A percentile compares a stretch with the other conserved stretches of the same genome.
These are phyloP conservation scores for Ophiostoma perfectum DNA, from an alignment of 2,329 filamentous ascomycete species.

Conservation along the genomic window DNA sequence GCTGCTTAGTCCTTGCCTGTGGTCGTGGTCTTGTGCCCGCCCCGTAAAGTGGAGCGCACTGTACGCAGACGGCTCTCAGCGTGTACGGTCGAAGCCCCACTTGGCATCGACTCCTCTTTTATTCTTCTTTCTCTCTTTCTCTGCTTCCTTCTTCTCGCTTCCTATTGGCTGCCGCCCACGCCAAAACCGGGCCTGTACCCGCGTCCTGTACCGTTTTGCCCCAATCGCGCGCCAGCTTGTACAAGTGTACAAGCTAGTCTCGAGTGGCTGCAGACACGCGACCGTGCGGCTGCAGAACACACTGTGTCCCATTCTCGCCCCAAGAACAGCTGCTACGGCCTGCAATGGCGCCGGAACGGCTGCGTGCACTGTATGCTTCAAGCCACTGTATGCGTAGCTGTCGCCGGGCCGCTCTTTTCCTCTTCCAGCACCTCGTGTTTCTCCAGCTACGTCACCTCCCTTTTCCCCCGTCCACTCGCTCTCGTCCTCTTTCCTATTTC, in stretches of 20 bases:
- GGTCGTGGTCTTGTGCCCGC: not conserved
- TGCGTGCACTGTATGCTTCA: not conserved
- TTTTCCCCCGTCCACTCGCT: not conserved
- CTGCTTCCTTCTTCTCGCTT: not conserved
- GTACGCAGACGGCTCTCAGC: not conserved
- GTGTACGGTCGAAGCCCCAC: not conserved
- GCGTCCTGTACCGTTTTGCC: conserved; percentile 1
- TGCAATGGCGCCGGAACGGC: too few relatives aligned
- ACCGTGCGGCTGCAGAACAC: not conserved
- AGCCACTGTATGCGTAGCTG: too few relatives aligned
- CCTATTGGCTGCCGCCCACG: not conserved
- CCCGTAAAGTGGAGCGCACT: not conserved
- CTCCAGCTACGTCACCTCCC: conserved; percentile 29
- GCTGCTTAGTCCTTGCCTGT: not conserved
- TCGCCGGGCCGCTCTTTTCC: too few relatives aligned
- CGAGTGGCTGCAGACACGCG: conserved; percentile 1
- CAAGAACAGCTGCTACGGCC: too few relatives aligned
- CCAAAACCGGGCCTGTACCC: not conserved
- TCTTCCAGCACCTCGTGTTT: not conserved
- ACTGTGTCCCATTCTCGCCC: not conserved
- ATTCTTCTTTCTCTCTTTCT: not conserved
- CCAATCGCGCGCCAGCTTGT: conserved; percentile 5
- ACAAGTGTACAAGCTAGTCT: conserved; percentile 6
- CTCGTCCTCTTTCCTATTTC: not conserved
- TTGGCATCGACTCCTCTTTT: not conserved